Conservation (phyloP, 2,329 filamentous ascomycete genomes). For the Monosporascus sp. region DNA sequence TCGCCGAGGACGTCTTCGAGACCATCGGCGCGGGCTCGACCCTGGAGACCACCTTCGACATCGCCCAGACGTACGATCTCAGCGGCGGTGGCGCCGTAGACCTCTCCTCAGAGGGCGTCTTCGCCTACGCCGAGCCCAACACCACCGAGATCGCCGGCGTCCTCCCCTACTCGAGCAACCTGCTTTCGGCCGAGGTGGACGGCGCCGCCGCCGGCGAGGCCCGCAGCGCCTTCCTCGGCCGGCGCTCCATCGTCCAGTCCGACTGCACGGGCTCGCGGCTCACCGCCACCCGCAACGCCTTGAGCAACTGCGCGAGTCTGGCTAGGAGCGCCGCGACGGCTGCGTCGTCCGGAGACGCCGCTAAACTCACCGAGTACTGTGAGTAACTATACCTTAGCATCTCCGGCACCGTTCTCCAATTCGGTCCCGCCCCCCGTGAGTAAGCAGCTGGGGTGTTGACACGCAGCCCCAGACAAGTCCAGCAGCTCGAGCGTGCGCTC, state of each 20-base stretch:
- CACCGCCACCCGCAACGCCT: slow-evolving; percentile 42
- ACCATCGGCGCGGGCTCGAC: slow-evolving; percentile 43
- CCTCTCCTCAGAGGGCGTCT: slow-evolving; percentile 49
- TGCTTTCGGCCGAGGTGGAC: slow-evolving; percentile 52
- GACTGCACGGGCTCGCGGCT: slow-evolving; percentile 49
- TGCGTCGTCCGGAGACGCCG: slow-evolving; percentile 42
- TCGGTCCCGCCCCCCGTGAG: too few species aligned
- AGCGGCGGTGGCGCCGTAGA: slow-evolving; percentile 49
- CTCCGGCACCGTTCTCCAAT: too few species aligned
- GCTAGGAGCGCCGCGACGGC: slow-evolving; percentile 48
- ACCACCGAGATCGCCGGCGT: slow-evolving; percentile 50
- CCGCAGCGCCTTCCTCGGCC: slow-evolving; percentile 41
- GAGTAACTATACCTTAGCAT: background rate
- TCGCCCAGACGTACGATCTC: slow-evolving; percentile 51
- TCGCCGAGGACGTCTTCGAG: slow-evolving; percentile 46
- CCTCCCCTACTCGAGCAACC: slow-evolving; percentile 55
- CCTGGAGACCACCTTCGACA: slow-evolving; percentile 49
- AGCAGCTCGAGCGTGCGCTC: slow-evolving; percentile 39
- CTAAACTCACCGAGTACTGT: slow-evolving; percentile 54
- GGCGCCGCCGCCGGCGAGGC: slow-evolving; percentile 48
- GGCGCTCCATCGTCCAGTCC: slow-evolving; percentile 46
- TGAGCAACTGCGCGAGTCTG: slow-evolving; percentile 49
- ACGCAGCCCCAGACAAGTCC: slow-evolving; percentile 42
- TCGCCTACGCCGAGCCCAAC: slow-evolving; percentile 49
- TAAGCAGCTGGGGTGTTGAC: too few species aligned